Conservation (phyloP, 2,329 filamentous ascomycete genomes). For the Camptophora hylomeconis region DNA sequence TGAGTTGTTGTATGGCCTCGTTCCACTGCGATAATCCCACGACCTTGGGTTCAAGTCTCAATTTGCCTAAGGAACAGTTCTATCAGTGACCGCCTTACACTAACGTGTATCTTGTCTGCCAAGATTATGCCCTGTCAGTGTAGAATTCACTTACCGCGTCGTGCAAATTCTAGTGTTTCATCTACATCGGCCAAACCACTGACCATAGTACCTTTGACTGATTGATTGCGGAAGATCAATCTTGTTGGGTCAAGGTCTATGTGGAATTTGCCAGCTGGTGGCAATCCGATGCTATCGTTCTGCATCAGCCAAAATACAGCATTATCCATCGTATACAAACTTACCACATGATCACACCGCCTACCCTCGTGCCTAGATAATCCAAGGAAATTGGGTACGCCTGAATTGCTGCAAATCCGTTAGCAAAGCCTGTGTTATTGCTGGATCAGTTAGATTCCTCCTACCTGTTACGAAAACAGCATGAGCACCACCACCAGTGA, state of each 20-base stretch:
- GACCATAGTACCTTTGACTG: constrained; percentile 10
- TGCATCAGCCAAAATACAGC: no score
- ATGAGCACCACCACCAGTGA: constrained; percentile 35
- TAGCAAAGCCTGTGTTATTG: no score
- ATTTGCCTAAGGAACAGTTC: constrained; percentile 11
- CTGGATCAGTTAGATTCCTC: no score
- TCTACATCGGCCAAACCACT: constrained; percentile 6
- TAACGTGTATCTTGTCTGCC: constrained; percentile 1
- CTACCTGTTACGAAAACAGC: constrained; percentile 30
- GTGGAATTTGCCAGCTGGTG: constrained; percentile 9
- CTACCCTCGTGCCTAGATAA: constrained; percentile 33
- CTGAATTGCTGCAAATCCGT: no score
- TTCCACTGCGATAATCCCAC: constrained; percentile 16
- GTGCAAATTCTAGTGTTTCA: constrained; percentile 6
- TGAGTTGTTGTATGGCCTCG: constrained; percentile 15
- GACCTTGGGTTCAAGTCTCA: constrained; percentile 14
- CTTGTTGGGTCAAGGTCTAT: constrained; percentile 8
- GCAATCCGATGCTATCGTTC: constrained; percentile 32
- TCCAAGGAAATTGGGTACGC: constrained; percentile 28
- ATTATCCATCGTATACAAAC: no score
- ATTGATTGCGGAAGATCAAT: constrained; percentile 9
- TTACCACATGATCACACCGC: constrained; percentile 41
- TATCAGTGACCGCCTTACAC: no score
- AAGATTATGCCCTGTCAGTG: no score
- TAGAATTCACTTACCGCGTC: constrained; percentile 2